These are phyloP conservation scores for Gossypium rotundifolium DNA, from an alignment of 345 rosid species.

Conservation along the genomic window DNA sequence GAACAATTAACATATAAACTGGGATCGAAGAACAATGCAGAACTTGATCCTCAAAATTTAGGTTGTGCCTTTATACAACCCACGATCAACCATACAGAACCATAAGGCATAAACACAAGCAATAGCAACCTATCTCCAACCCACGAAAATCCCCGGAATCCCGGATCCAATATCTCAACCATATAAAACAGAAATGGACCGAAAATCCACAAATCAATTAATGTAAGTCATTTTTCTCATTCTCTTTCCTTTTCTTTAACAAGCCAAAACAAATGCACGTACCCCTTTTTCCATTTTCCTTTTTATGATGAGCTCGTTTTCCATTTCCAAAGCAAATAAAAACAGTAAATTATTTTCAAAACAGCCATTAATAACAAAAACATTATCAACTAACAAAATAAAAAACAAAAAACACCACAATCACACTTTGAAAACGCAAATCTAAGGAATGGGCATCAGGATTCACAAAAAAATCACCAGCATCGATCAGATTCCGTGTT, in stretches of 20 bases:
- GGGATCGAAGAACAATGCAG: background rate
- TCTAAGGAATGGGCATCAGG: background rate
- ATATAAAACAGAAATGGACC: background rate
- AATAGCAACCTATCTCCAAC: background rate
- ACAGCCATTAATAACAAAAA: background rate
- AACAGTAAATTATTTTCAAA: background rate
- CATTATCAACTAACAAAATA: background rate
- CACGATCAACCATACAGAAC: no score
- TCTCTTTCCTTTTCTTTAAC: background rate
- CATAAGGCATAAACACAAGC: background rate
- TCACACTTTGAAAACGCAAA: background rate
- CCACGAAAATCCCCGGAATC: background rate
- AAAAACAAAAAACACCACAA: background rate
- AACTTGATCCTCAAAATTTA: background rate
- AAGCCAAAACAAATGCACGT: background rate
- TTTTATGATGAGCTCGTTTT: background rate
- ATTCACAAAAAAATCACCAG: background rate
- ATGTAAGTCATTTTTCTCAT: background rate
- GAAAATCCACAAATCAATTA: background rate
- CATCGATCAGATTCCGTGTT: constrained; percentile 13
- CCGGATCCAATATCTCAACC: background rate
- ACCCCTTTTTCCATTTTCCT: background rate
- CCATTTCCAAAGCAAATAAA: background rate
- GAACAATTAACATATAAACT: background rate
- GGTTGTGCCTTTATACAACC: no score